Base-by-base conservation (phyloP, 257 asterid species). In the Henckelia pumila region DNA sequence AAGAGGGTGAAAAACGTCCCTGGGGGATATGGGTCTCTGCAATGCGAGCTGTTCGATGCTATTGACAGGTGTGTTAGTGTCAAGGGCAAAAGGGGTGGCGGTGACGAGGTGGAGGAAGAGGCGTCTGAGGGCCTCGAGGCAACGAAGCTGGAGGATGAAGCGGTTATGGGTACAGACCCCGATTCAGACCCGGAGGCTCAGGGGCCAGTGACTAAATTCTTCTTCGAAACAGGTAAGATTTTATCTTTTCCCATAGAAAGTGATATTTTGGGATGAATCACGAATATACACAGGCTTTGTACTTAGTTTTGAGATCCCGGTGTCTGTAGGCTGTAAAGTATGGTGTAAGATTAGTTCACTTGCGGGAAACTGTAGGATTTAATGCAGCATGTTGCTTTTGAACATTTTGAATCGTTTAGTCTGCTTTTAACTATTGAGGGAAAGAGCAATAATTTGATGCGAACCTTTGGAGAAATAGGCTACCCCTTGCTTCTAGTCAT, bases 141-240 rank as follows among this genome's bases (percentile, higher is more conserved):
- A 55, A 78, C 37, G 50, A 72, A 2, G 21, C 40, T 6, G 14
- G 59, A 47, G 56, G 79, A 3, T 74, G 71, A 8, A 57, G 59
- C 57, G 58, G 84, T 69, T 69, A 78, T 81, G 79, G 86, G 72
- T 70, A 76, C 93, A 0, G 90, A 86, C 28, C 89, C 83, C 35
- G 96, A 82, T 67, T 76, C 86, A 55, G 95, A 86, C 61, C 83
- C 85, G 77, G 92, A 86, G 24, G 81, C 78, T 32, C 86, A 71
- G 76, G 78, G 76, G 17, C 73, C 63, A 19, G 79, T 63, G 1
- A 55, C 74, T 35, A 72, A 75, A 44, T 59, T 85, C 67, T 61
- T 81, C 22, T 40, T 72, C 22, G 76, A 76, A 70, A 75, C 81
- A 2, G 97, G 96, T 85, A 83, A 50, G 20, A 60, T 60, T 37